phyloP scores from a whole-genome alignment of 177 flowering plant genomes.

The Vitis hybrid region DNA sequence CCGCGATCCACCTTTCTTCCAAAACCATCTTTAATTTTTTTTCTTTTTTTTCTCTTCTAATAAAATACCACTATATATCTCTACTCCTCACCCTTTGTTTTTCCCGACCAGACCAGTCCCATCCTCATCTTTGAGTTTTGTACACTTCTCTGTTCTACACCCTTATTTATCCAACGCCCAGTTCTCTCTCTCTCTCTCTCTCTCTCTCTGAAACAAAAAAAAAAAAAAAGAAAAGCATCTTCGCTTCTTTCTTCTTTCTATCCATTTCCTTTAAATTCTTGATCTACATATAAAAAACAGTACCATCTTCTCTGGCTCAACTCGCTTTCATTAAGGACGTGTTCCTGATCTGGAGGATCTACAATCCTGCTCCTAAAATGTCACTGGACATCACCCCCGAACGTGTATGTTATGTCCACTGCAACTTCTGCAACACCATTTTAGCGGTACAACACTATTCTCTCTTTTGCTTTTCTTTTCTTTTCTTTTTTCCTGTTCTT shows the following conservation, averaged over 20 bases:
- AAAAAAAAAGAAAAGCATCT: too few species aligned
- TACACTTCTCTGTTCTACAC: constrained; percentile 5
- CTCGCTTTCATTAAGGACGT: not conserved
- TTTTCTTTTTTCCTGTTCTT: not conserved
- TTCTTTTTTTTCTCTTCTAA: not conserved
- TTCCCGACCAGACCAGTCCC: constrained; percentile 35
- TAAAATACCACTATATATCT: constrained; percentile 13
- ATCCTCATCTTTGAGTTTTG: constrained; percentile 22
- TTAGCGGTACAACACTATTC: constrained; percentile 62
- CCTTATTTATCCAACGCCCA: not conserved
- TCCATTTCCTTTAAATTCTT: not conserved
- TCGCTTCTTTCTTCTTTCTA: not conserved
- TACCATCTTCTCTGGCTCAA: too few species aligned
- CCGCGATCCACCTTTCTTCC: too few species aligned
- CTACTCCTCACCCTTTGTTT: constrained; percentile 10
- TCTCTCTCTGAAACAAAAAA: not conserved
- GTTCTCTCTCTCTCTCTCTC: constrained; percentile 15
- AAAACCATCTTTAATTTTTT: constrained; percentile 5
- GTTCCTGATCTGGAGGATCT: constrained; percentile 10
- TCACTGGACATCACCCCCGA: constrained; percentile 68
- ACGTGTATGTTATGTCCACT: constrained; percentile 84
- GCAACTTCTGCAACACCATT: constrained; percentile 95
- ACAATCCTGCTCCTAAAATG: constrained; percentile 24
- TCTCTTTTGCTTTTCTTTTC: not conserved
- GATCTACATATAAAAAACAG: not conserved